These are phyloP conservation scores for Pseudogymnoascus sp. DNA, from an alignment of 2,329 filamentous ascomycete genomes.

Conservation along the genomic window DNA sequence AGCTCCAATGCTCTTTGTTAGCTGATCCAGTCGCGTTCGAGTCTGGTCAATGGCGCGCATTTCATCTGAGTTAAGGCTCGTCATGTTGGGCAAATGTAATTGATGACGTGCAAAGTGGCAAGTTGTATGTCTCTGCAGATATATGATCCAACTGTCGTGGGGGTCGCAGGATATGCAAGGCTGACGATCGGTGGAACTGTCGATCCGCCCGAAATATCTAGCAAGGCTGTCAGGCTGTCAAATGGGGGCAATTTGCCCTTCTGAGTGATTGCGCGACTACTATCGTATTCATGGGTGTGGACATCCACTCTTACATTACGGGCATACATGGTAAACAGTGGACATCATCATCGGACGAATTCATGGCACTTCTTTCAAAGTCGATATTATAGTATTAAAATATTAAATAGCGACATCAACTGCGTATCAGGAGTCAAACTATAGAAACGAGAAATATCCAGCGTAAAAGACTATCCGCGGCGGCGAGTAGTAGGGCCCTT, in stretches of 20 bases:
- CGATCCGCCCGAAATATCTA: not conserved
- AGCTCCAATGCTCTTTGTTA: slow-evolving; percentile 59
- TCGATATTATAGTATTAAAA: slow-evolving; percentile 8
- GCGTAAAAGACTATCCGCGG: slow-evolving; percentile 2
- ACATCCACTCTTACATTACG: not conserved
- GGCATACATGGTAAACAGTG: too few species aligned
- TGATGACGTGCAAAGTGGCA: not conserved
- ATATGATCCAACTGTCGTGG: not conserved
- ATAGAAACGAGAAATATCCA: not conserved
- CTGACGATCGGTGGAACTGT: not conserved
- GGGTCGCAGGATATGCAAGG: not conserved
- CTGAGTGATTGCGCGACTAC: not conserved
- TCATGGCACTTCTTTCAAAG: slow-evolving; percentile 1
- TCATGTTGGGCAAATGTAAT: not conserved
- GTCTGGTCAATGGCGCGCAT: slow-evolving; percentile 63
- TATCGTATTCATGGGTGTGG: not conserved
- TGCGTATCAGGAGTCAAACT: slow-evolving; percentile 5
- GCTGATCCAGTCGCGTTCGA: slow-evolving; percentile 57
- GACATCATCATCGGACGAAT: not conserved
- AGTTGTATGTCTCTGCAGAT: not conserved
- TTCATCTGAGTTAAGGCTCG: slow-evolving; percentile 36
- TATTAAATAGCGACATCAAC: slow-evolving; percentile 10
- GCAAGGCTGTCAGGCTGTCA: not conserved
- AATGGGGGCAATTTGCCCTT: not conserved
- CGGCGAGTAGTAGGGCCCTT: slow-evolving; percentile 8